These are phyloP conservation scores for Mycena latifolia DNA, from an alignment of 768 basidiomycete genomes.

Conservation along the genomic window DNA sequence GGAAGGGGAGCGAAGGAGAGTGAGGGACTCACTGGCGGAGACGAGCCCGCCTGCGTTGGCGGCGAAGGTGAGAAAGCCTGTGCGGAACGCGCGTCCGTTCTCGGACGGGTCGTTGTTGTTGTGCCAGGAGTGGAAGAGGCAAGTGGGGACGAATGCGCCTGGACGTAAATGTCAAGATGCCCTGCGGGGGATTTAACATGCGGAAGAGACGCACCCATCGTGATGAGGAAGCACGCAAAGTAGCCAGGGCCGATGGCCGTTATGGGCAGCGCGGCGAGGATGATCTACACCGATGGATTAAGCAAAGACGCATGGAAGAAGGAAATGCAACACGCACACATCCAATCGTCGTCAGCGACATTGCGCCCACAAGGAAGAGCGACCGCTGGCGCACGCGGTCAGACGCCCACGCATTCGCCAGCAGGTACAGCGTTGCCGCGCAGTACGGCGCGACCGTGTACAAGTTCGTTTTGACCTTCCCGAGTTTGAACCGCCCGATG, in stretches of 20 bases:
- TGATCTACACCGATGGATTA: neutral
- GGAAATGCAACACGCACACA: neutral
- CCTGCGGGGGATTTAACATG: too few relatives aligned
- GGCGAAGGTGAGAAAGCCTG: slow-evolving; percentile 1
- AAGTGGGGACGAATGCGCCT: slow-evolving; percentile 4
- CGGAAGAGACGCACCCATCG: neutral
- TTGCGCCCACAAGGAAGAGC: neutral
- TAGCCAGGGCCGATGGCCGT: slow-evolving; percentile 6
- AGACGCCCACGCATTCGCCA: slow-evolving; percentile 2
- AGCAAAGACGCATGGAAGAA: neutral
- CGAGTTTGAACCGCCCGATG: slow-evolving; percentile 5
- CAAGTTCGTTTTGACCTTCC: slow-evolving; percentile 16
- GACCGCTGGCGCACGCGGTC: neutral
- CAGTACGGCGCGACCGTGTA: slow-evolving; percentile 18
- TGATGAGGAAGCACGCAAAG: slow-evolving; percentile 17
- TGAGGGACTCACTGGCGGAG: neutral
- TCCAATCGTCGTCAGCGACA: slow-evolving; percentile 1
- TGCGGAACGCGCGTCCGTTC: slow-evolving; percentile 11
- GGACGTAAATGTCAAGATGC: neutral
- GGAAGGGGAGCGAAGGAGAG: neutral
- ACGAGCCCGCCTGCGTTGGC: slow-evolving; percentile 6
- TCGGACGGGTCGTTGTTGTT: slow-evolving; percentile 14
- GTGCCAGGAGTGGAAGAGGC: slow-evolving; percentile 18
- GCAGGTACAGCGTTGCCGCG: neutral
- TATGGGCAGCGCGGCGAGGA: slow-evolving; percentile 9